A percentile compares a stretch with the other conserved stretches of the same genome.
Conservation (phyloP, 2,329 filamentous ascomycete genomes). For the Simplicillium aogashimaense region DNA sequence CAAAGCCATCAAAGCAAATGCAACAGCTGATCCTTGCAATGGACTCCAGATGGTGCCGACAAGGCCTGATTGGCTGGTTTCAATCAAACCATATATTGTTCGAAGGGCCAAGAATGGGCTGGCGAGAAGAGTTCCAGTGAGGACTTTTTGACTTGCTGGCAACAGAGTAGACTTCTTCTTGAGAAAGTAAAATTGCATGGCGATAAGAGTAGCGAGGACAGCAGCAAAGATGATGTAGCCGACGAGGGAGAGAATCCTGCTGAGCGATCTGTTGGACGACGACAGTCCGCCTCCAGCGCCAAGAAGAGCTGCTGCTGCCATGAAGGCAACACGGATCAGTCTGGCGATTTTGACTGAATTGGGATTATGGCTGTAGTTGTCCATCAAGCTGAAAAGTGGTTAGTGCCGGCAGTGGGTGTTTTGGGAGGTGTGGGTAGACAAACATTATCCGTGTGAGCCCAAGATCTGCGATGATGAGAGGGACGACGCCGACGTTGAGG, state of each 20-base stretch:
- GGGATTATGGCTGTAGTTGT: conserved; percentile 12
- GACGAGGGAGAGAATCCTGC: conserved; percentile 10
- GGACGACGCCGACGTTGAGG: conserved; percentile 18
- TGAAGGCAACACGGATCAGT: conserved; percentile 9
- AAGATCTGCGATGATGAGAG: conserved; percentile 14
- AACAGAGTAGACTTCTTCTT: conserved; percentile 6
- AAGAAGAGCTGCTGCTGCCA: conserved; percentile 10
- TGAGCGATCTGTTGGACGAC: conserved; percentile 3
- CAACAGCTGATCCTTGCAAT: conserved; percentile 7
- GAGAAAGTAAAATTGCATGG: conserved; percentile 10
- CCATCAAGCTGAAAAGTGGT: conserved; percentile 8
- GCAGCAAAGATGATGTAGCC: conserved; percentile 14
- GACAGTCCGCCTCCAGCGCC: conserved; percentile 11
- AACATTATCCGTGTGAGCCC: conserved; percentile 17
- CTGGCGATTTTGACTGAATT: conserved; percentile 8
- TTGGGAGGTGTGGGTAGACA: conserved; percentile 2
- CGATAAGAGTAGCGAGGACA: conserved; percentile 8
- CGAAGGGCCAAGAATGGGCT: conserved; percentile 12
- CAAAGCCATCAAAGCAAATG: conserved; percentile 10
- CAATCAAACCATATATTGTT: conserved; percentile 12
- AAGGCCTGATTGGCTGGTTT: conserved; percentile 6
- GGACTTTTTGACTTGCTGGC: conserved; percentile 10
- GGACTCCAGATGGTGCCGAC: conserved; percentile 9
- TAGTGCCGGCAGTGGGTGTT: neutral
- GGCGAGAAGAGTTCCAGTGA: conserved; percentile 10